These are phyloP conservation scores for Cylindrotheca fusiformis DNA, from an alignment of 108 stramenopile genomes.

Conservation along the genomic window DNA sequence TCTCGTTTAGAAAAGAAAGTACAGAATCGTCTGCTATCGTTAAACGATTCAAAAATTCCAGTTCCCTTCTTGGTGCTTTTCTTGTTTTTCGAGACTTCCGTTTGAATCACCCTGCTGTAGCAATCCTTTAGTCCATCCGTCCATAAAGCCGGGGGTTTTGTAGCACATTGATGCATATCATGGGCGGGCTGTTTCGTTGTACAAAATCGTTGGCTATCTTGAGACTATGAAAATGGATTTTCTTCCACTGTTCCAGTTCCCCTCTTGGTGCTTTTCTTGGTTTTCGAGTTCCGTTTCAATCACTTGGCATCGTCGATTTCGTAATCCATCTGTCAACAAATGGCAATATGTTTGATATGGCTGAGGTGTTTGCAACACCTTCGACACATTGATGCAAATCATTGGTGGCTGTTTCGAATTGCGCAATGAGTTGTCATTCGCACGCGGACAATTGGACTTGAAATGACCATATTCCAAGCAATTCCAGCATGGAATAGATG, in stretches of 20 bases:
- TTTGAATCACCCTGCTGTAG: constrained; percentile 37
- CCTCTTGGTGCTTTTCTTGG: constrained; percentile 32
- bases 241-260: constrained; percentile 62
- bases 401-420: constrained; percentile 32
- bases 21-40: no score
- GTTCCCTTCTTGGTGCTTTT: constrained; percentile 44
- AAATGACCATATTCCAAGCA: constrained; percentile 53
- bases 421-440: constrained; percentile 17
- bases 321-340: constrained; percentile 39
- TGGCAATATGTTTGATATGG: constrained; percentile 54
- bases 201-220: no score
- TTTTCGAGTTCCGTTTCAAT: constrained; percentile 46
- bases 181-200: no score
- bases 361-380: constrained; percentile 19
- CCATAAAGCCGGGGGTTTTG: constrained; percentile 31
- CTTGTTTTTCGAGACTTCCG: constrained; percentile 36
- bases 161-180: constrained; percentile 43
- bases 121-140: constrained; percentile 33
- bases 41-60: constrained; percentile 67
- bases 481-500: constrained; percentile 56
- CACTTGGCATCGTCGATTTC: constrained; percentile 30
- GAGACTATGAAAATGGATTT: constrained; percentile 61
- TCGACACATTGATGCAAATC: constrained; percentile 44
- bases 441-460: constrained; percentile 41
- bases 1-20: no score